Evolutionary conservation across 2,329 filamentous ascomycete genomes (phyloP).

Genomic region (Metarhizium brunneum): DNA sequence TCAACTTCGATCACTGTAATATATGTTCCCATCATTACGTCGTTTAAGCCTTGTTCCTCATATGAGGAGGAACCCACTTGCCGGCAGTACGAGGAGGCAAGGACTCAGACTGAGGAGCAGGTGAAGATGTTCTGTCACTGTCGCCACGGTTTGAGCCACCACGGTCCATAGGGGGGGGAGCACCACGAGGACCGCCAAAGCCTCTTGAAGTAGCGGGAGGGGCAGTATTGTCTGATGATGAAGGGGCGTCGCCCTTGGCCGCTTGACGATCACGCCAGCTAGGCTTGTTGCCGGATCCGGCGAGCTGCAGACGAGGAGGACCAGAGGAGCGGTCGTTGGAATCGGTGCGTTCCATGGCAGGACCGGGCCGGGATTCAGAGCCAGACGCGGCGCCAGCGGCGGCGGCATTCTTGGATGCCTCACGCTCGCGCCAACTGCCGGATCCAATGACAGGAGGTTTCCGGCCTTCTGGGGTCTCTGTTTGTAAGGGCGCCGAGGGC

Average conservation of each 20-base stretch:
- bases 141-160: constrained; percentile 33
- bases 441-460: constrained; percentile 23
- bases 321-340: constrained; percentile 37
- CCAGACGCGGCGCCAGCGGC: constrained; percentile 18
- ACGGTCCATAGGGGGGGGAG: constrained; percentile 33
- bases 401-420: constrained; percentile 19
- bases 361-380: constrained; percentile 15
- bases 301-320: constrained; percentile 53
- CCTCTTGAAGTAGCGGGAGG: constrained; percentile 31
- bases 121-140: constrained; percentile 29
- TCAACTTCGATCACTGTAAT: background rate
- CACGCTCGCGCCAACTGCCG: constrained; percentile 35
- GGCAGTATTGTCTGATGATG: constrained; percentile 34
- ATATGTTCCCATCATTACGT: background rate
- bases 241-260: constrained; percentile 26
- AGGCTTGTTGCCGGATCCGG: constrained; percentile 50
- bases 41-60: constrained; percentile 23
- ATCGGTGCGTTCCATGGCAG: constrained; percentile 34
- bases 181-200: constrained; percentile 17
- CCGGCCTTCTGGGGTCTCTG: constrained; percentile 20
- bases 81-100: constrained; percentile 44
- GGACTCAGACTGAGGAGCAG: constrained; percentile 35
- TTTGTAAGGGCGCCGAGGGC: constrained; percentile 9
- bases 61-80: constrained; percentile 49
- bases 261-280: constrained; percentile 69